Percentiles rank a stretch among this genome's conserved stretches.
phyloP scores from a whole-genome alignment of 1,284 basidiomycete species.

The Malassezia japonica region DNA sequence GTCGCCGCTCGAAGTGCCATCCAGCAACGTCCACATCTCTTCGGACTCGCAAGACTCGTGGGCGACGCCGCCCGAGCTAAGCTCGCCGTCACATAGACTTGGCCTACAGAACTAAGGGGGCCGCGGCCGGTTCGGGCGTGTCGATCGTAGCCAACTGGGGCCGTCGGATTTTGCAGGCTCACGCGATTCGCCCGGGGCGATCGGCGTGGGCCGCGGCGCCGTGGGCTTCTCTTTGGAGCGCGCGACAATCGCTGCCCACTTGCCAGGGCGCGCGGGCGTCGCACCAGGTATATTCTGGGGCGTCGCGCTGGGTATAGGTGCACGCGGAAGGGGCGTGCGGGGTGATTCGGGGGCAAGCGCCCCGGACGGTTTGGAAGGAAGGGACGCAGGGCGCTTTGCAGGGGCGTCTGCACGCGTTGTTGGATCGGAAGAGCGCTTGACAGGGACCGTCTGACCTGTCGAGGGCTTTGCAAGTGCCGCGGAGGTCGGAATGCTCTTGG shows the following conservation, averaged over 20 bases:
- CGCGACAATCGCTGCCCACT: slow-evolving; percentile 11
- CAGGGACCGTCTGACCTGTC: background rate
- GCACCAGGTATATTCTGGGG: too few species aligned
- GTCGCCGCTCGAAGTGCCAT: background rate
- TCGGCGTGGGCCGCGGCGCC: background rate
- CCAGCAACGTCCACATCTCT: background rate
- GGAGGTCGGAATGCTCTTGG: too few species aligned
- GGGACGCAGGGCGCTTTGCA: background rate
- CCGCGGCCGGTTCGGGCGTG: slow-evolving; percentile 11
- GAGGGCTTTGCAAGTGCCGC: background rate
- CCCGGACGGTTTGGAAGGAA: background rate
- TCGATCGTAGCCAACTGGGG: slow-evolving; percentile 16
- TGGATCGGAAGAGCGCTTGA: background rate
- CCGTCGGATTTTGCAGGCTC: background rate
- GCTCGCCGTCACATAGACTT: background rate
- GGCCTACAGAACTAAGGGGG: too few species aligned
- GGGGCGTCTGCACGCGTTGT: background rate
- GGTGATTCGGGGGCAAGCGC: too few species aligned
- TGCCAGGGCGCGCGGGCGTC: background rate
- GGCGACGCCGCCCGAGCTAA: background rate
- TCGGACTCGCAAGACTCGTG: background rate
- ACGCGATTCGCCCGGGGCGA: background rate
- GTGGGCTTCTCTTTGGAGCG: slow-evolving; percentile 1
- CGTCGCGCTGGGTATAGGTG: too few species aligned
- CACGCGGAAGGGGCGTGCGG: too few species aligned